Percentiles rank a stretch among this genome's conserved stretches.
These are phyloP conservation scores for Dactylellina cionopaga DNA, from an alignment of 2,329 filamentous ascomycete genomes.

Conservation along the genomic window DNA sequence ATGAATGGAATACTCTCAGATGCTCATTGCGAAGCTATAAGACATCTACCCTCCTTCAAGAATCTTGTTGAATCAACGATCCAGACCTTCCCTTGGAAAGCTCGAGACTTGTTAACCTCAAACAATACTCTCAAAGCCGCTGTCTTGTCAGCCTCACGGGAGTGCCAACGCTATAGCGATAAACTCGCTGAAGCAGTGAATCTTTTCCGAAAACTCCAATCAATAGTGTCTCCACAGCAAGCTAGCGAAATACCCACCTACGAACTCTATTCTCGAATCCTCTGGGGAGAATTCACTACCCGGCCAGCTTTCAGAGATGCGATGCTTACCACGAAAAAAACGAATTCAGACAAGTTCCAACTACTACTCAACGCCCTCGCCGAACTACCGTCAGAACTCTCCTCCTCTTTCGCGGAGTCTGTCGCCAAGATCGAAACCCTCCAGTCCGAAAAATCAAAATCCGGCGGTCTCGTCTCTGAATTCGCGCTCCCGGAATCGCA, in stretches of 20 bases:
- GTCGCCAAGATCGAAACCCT: conserved; percentile 19
- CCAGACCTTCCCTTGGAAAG: conserved; percentile 34
- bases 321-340: conserved; percentile 40
- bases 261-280: conserved; percentile 43
- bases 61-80: conserved; percentile 35
- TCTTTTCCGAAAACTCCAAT: conserved; percentile 45
- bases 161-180: conserved; percentile 53
- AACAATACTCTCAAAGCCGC: conserved; percentile 66
- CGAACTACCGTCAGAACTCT: conserved; percentile 27
- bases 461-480: conserved; percentile 62
- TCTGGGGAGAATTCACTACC: conserved; percentile 44
- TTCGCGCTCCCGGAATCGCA: conserved; percentile 69
- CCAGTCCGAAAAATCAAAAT: conserved; percentile 33
- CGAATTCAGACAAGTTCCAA: conserved; percentile 34
- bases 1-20: conserved; percentile 63
- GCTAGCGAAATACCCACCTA: conserved; percentile 40
- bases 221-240: conserved; percentile 26
- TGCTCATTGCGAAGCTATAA: conserved; percentile 74
- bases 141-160: conserved; percentile 37
- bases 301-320: conserved; percentile 48
- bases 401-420: conserved; percentile 1
- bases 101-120: conserved; percentile 68
- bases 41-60: conserved; percentile 74
- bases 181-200: conserved; percentile 54
- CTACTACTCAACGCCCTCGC: conserved; percentile 24